Percentiles rank a stretch among this genome's conserved stretches.
Evolutionary conservation across 495 filamentous ascomycete genomes (phyloP).

Genomic region (Aspergillus wentii): DNA sequence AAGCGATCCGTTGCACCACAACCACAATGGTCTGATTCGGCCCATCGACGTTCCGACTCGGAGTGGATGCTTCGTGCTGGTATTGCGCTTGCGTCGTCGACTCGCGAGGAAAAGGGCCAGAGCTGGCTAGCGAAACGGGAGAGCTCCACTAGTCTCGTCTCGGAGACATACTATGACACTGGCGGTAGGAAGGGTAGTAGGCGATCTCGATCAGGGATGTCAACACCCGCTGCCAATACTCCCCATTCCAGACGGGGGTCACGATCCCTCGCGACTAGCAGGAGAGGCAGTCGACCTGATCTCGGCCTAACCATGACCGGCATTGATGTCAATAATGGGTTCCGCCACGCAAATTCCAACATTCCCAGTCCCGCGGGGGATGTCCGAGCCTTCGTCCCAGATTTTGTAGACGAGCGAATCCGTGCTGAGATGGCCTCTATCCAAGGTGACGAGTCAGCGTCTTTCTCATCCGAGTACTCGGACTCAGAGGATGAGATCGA

Average conservation of each 20-base stretch:
- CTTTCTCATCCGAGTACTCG: conserved; percentile 7
- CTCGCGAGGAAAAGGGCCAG: conserved; percentile 74
- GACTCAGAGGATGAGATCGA: conserved; percentile 39
- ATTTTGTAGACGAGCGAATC: conserved; percentile 41
- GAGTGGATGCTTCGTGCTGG: conserved; percentile 77
- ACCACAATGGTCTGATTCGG: conserved; percentile 5
- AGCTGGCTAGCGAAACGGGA: conserved; percentile 70
- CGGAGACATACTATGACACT: conserved; percentile 15
- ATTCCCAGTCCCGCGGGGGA: conserved; percentile 9
- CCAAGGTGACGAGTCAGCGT: conserved; percentile 10
- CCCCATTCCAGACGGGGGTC: conserved; percentile 25
- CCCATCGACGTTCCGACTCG: conserved; percentile 36
- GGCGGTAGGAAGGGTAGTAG: conserved; percentile 2
- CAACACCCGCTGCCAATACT: conserved; percentile 28
- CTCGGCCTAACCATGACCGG: conserved; percentile 38
- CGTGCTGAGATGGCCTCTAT: conserved; percentile 39
- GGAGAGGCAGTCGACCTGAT: conserved; percentile 29
- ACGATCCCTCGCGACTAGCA: conserved; percentile 27
- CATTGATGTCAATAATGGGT: conserved; percentile 9
- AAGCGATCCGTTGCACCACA: conserved; percentile 9
- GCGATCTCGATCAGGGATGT: conserved; percentile 31
- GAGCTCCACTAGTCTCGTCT: conserved; percentile 63
- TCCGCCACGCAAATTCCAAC: not conserved
- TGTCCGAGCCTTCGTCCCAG: conserved; percentile 21
- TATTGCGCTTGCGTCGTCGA: conserved; percentile 61